Conservation (phyloP, 192 early-diverging fungal species). For the Backusella sp. region DNA sequence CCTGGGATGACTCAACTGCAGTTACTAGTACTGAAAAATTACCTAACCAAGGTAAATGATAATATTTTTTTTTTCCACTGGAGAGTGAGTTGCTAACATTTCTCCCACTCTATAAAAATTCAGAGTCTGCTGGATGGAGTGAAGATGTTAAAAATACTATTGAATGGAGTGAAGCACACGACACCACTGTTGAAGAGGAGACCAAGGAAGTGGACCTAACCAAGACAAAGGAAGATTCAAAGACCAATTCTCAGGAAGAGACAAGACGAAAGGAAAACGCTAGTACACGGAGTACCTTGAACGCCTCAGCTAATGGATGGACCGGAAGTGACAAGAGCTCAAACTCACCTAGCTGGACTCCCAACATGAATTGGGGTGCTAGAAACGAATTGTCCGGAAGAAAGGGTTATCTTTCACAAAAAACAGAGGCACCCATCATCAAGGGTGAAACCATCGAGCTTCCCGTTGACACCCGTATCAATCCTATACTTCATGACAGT, state of each 20-base stretch:
- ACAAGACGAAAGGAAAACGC: not conserved
- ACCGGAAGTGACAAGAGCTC: not conserved
- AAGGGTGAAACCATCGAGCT: not conserved
- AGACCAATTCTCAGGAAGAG: not conserved
- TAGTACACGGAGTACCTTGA: not conserved
- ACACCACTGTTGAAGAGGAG: not conserved
- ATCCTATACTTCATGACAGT: not conserved
- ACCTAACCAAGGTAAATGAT: not conserved
- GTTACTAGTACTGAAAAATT: not conserved
- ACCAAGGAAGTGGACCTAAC: not conserved
- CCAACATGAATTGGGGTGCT: not conserved
- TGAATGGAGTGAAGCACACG: not conserved
- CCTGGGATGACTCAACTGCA: not conserved
- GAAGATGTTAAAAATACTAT: not conserved
- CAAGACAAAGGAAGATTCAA: not conserved
- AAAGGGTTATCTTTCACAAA: slow-evolving; percentile 15
- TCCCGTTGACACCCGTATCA: not conserved
- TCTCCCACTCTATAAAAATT: not conserved
- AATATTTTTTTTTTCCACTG: not conserved
- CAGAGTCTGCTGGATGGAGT: not conserved
- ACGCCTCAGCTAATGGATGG: not conserved
- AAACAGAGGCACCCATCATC: not conserved
- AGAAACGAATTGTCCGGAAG: not conserved
- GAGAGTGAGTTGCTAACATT: not conserved
- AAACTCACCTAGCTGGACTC: not conserved